Percentiles rank a stretch among this genome's conserved stretches.
phyloP scores from a whole-genome alignment of 352 stramenopile genomes.

The Globisporangium spinosum region DNA sequence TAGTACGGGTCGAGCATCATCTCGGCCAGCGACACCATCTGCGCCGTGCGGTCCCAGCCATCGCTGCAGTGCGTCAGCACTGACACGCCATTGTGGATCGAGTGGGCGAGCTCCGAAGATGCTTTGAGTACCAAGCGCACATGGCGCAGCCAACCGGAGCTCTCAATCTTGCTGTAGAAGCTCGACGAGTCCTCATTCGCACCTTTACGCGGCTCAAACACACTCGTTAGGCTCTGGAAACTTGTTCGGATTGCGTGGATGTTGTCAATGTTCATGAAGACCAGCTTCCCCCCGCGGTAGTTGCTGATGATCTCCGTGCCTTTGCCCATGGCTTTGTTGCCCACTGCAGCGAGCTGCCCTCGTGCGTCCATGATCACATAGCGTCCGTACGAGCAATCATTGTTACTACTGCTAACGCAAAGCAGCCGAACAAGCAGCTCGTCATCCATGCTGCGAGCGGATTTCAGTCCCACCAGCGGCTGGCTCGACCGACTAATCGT shows the following conservation, averaged over 20 bases:
- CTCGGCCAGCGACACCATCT: constrained; percentile 95
- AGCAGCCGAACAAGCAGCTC: constrained; percentile 69
- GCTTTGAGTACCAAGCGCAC: constrained; percentile 92
- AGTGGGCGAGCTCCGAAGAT: constrained; percentile 90
- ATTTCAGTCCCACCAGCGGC: constrained; percentile 78
- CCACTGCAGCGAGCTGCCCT: constrained; percentile 77
- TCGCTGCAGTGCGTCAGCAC: constrained; percentile 98
- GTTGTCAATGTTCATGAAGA: constrained; percentile 98
- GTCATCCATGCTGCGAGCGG: constrained; percentile 67
- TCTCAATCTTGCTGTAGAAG: constrained; percentile 90
- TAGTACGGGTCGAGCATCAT: constrained; percentile 98
- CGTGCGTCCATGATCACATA: constrained; percentile 86
- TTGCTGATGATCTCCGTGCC: constrained; percentile 95
- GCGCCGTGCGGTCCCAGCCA: constrained; percentile 98
- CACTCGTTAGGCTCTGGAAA: constrained; percentile 81
- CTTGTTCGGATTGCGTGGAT: constrained; percentile 97
- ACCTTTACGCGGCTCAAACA: constrained; percentile 75
- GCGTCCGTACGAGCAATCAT: constrained; percentile 30
- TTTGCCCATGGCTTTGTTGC: constrained; percentile 91
- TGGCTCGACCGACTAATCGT: constrained; percentile 83
- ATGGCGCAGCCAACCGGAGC: constrained; percentile 94
- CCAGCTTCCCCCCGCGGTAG: constrained; percentile 92
- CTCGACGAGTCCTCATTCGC: constrained; percentile 84
- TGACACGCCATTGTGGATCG: constrained; percentile 91
- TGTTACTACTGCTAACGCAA: constrained; percentile 55